Conservation (phyloP, 768 basidiomycete species). For the Galerina marginata region DNA sequence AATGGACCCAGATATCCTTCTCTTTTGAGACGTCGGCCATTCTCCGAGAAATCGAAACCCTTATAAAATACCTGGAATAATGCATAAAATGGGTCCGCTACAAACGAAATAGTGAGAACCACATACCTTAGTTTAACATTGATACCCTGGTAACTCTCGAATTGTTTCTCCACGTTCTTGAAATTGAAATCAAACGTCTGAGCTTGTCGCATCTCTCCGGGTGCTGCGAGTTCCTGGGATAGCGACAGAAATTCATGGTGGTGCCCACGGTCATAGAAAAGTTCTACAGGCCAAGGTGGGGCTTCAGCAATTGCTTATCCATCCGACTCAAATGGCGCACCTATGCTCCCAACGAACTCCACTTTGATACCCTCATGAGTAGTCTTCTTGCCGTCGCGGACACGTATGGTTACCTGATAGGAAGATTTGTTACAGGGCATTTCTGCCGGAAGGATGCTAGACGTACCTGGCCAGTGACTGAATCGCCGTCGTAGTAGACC, state of each 20-base stretch:
- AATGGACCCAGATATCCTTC: slow-evolving; percentile 96
- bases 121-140: slow-evolving; percentile 94
- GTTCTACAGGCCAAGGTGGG: slow-evolving; percentile 46
- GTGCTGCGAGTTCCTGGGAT: slow-evolving; percentile 92
- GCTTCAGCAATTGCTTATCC: neutral
- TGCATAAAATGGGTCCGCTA: slow-evolving; percentile 9
- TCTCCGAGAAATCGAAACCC: slow-evolving; percentile 87
- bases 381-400: slow-evolving; percentile 94
- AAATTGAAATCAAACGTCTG: slow-evolving; percentile 97
- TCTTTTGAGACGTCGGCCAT: slow-evolving; percentile 96
- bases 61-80: slow-evolving; percentile 80
- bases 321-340: slow-evolving; percentile 44
- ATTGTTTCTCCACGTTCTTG: slow-evolving; percentile 99
- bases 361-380: slow-evolving; percentile 97
- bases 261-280: slow-evolving; percentile 97
- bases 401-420: slow-evolving; percentile 78
- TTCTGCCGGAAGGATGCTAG: neutral
- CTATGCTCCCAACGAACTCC: slow-evolving; percentile 96
- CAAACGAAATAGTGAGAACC: neutral
- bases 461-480: slow-evolving; percentile 81
- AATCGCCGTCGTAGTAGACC: slow-evolving; percentile 95
- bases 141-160: slow-evolving; percentile 96
- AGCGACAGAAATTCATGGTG: slow-evolving; percentile 97
- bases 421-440: neutral
- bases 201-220: slow-evolving; percentile 96